These are phyloP conservation scores for Aphanomyces stellatus DNA, from an alignment of 352 stramenopile species.

Conservation along the genomic window DNA sequence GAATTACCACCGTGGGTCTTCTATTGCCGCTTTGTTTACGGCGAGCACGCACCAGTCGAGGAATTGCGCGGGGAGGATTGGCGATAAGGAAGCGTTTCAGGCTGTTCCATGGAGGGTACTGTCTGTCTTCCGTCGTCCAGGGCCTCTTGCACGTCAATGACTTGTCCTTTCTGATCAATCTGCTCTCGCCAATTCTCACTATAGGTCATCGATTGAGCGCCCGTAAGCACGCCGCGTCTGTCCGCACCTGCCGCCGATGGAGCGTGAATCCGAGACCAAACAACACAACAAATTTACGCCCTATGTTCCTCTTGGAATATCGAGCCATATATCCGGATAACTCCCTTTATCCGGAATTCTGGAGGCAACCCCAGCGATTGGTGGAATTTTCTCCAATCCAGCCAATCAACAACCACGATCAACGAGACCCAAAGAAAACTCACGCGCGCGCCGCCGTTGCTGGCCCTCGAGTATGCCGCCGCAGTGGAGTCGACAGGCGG, in stretches of 20 bases:
- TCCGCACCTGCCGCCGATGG: background rate
- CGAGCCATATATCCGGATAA: background rate
- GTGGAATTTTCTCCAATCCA: too few species aligned
- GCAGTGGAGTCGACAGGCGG: too few species aligned
- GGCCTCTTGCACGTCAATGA: background rate
- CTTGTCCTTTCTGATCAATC: background rate
- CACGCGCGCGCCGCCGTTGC: too few species aligned
- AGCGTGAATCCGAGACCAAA: constrained; percentile 14
- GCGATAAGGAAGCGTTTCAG: constrained; percentile 6
- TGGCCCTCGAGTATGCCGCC: too few species aligned
- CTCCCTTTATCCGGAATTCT: background rate
- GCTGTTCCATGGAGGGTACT: background rate
- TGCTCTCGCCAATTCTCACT: background rate
- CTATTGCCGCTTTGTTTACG: background rate
- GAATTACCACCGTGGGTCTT: background rate
- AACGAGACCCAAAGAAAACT: too few species aligned
- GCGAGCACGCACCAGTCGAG: background rate
- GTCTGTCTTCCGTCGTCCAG: background rate
- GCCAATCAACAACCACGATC: too few species aligned
- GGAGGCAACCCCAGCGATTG: background rate
- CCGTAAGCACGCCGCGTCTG: background rate
- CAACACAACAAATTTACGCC: constrained; percentile 17
- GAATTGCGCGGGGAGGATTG: background rate
- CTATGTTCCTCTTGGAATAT: background rate
- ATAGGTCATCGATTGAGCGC: background rate